Evolutionary conservation across 345 rosid species (phyloP).

Genomic region (Anacardium occidentale): DNA sequence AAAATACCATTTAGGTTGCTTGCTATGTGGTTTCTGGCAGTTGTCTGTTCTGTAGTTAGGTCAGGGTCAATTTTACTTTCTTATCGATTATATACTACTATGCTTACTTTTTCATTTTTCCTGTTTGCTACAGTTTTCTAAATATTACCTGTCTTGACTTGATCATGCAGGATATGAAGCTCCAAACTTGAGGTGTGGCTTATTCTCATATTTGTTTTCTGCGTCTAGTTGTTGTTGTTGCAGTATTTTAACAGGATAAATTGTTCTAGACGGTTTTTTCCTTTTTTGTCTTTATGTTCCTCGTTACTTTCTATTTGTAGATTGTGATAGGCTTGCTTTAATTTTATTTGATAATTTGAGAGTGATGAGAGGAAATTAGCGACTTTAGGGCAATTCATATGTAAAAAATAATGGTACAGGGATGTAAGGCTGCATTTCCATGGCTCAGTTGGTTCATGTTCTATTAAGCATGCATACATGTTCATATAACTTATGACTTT

Average conservation of each 20-base stretch:
- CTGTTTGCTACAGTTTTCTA: constrained; percentile 2
- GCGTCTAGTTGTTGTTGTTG: not conserved
- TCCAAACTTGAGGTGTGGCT: constrained; percentile 68
- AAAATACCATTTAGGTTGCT: not conserved
- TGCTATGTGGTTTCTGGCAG: not conserved
- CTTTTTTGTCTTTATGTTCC: not conserved
- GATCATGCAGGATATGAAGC: constrained; percentile 73
- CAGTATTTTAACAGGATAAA: not conserved
- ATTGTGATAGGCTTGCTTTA: not conserved
- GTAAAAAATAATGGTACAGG: not conserved
- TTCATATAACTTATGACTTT: not conserved
- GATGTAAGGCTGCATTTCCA: not conserved
- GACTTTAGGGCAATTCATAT: not conserved
- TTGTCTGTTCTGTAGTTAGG: not conserved
- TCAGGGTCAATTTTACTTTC: not conserved
- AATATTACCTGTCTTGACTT: constrained; percentile 14
- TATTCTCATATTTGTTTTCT: not conserved
- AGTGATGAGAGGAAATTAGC: not conserved
- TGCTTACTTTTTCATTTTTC: not conserved
- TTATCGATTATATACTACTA: not conserved
- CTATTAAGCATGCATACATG: not conserved
- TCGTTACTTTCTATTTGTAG: not conserved
- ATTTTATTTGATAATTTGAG: not conserved
- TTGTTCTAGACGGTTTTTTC: not conserved
- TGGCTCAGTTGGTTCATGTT: not conserved